Evolutionary conservation across 805 yeast genomes (phyloP), one percentile per base, ranked within the genome.

Genomic region (Starmera amethionina): DNA sequence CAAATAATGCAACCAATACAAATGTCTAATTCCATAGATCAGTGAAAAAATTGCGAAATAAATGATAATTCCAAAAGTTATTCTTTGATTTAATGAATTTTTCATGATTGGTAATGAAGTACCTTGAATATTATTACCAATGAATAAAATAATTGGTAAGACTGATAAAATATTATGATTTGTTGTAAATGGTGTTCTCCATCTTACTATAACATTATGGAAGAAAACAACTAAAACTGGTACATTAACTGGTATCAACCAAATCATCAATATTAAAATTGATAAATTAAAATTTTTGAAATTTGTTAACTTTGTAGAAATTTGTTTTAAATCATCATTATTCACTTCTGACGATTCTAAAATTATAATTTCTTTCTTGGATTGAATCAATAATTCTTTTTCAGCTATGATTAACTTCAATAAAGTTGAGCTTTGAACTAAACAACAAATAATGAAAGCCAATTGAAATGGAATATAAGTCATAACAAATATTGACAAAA

Each of bases 111-210:
- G 79, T 25, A 76, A 54, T 49, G 65, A 59, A 34, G 59, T 60
- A 5, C 76, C 74, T n/a, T 70, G 60, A 28, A 66, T 68, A 51
- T 80, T 71, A 36, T 68, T 60, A 48, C 77, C 81, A 35, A 75
- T 72, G 32, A 84, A 53, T 9, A 79, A 44, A 8, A 87, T 67
- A 2, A 83, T 76, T 0, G 96, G 95, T 12, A 81, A 62, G 19
- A 88, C 73, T 0, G 95, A 82, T 40, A 88, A 58, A 34, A 84
- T 65, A 53, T 86, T 88, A 56, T 89, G 95, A 56, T 87, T 95
- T 0, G 95, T 82, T 6, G 84, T 75, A 53, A 87, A 87, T 14
- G 95, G 88, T 0, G 93, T 83, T 41, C 70, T 73, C 95, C 95
- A 85, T 48, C 71, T 75, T 15, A 86, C 70, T 1, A 82, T 71